Percentiles rank a stretch among this genome's conserved stretches.
These are phyloP conservation scores for Ganoderma meredithae DNA, from an alignment of 1,284 basidiomycete species.

Conservation along the genomic window DNA sequence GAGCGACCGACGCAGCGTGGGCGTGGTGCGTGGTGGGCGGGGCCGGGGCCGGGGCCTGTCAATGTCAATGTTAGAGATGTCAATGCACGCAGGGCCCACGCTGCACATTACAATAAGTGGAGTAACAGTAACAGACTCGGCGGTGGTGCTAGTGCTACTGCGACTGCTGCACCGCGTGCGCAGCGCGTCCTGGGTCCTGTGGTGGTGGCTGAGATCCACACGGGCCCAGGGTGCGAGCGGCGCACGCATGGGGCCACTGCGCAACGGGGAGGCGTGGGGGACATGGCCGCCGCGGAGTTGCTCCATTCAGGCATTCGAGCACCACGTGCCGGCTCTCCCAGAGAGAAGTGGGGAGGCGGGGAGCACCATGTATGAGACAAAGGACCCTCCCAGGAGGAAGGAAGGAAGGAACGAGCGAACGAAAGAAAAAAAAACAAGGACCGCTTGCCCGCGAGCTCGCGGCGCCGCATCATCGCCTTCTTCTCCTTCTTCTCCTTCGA, in stretches of 20 bases:
- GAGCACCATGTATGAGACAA: background rate
- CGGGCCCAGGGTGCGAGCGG: background rate
- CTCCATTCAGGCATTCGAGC: slow-evolving; percentile 8
- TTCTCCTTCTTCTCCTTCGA: background rate
- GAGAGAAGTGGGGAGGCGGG: background rate
- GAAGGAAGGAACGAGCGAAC: background rate
- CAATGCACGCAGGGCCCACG: no score
- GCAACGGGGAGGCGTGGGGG: background rate
- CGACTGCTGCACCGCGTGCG: background rate
- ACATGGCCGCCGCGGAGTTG: slow-evolving; percentile 13
- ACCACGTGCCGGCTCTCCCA: background rate
- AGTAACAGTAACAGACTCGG: no score
- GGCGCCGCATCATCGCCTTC: background rate
- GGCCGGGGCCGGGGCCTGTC: background rate
- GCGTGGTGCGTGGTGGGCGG: no score
- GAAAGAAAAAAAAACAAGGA: background rate
- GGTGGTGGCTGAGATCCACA: background rate
- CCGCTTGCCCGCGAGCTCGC: background rate
- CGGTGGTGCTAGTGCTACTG: background rate
- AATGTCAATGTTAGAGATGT: no score
- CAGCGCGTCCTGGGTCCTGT: background rate
- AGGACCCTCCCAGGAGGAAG: background rate
- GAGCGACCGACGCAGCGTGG: background rate
- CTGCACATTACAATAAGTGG: no score
- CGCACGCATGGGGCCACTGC: background rate